These are phyloP conservation scores for Candida maltosa DNA, from an alignment of 805 yeast species.

Conservation along the genomic window DNA sequence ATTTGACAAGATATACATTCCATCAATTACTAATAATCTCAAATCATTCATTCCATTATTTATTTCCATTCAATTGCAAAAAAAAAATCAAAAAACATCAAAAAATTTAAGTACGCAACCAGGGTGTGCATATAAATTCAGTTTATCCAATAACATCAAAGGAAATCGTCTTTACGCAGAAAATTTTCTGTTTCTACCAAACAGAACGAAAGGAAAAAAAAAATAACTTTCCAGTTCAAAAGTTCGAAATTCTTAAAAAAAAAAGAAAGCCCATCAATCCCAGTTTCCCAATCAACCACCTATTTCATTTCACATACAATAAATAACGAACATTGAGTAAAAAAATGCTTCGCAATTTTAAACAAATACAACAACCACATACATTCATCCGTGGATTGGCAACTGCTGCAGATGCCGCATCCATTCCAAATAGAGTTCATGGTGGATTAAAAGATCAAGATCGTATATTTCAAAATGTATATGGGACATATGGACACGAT, in stretches of 20 bases:
- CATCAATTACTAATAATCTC: too few relatives aligned
- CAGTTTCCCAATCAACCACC: too few relatives aligned
- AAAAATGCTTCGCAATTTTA: slow-evolving; percentile 35
- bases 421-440: slow-evolving; percentile 50
- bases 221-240: background rate
- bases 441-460: slow-evolving; percentile 83
- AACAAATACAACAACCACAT: slow-evolving; percentile 21
- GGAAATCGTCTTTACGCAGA: slow-evolving; percentile 11
- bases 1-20: too few relatives aligned
- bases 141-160: slow-evolving; percentile 18
- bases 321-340: too few relatives aligned
- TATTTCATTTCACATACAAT: too few relatives aligned
- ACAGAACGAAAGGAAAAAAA: background rate
- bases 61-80: too few relatives aligned
- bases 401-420: slow-evolving; percentile 45
- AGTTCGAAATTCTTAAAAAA: too few relatives aligned
- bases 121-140: too few relatives aligned
- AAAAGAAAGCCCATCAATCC: background rate
- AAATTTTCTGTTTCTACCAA: background rate
- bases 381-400: slow-evolving; percentile 36
- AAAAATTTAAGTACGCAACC: too few relatives aligned
- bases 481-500: slow-evolving; percentile 72
- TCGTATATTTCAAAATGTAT: slow-evolving; percentile 82
- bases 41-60: too few relatives aligned
- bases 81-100: too few relatives aligned